phyloP scores from a whole-genome alignment of 352 stramenopile species.

The Phytophthora sansomeana region DNA sequence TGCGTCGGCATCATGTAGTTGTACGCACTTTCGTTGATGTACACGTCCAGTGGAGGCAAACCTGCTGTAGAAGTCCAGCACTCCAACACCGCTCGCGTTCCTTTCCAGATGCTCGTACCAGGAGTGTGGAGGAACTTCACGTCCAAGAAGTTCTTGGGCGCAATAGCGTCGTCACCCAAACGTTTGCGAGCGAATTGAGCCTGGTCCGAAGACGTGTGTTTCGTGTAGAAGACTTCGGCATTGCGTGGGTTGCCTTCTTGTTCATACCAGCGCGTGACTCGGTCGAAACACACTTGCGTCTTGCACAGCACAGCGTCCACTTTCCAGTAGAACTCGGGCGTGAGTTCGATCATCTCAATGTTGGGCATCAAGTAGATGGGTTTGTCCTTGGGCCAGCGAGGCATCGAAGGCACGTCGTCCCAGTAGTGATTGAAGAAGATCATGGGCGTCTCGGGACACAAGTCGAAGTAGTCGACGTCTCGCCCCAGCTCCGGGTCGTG shows the following conservation, averaged over 20 bases:
- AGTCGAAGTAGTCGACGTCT: constrained; percentile 56
- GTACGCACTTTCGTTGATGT: constrained; percentile 46
- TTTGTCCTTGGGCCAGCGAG: constrained; percentile 47
- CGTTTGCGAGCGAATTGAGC: constrained; percentile 38
- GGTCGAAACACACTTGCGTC: constrained; percentile 49
- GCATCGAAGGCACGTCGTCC: constrained; percentile 35
- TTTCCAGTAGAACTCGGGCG: constrained; percentile 42
- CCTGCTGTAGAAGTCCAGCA: constrained; percentile 56
- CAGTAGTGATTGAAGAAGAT: constrained; percentile 74
- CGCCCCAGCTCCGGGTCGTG: constrained; percentile 32
- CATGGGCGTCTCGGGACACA: constrained; percentile 56
- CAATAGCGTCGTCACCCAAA: constrained; percentile 30
- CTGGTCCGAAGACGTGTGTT: constrained; percentile 67
- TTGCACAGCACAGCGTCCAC: constrained; percentile 60
- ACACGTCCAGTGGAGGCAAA: constrained; percentile 53
- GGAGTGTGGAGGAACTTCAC: constrained; percentile 47
- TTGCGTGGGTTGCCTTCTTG: constrained; percentile 67
- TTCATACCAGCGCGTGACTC: constrained; percentile 57
- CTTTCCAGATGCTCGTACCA: constrained; percentile 57
- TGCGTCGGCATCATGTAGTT: constrained; percentile 28
- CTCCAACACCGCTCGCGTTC: constrained; percentile 48
- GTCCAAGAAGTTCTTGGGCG: constrained; percentile 43
- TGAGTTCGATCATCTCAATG: constrained; percentile 69
- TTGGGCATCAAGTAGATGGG: constrained; percentile 60
- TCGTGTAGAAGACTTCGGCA: constrained; percentile 60